Evolutionary conservation across 257 asterid genomes (phyloP), one percentile per base, ranked within the genome.

Genomic region (Scutellaria minor): DNA sequence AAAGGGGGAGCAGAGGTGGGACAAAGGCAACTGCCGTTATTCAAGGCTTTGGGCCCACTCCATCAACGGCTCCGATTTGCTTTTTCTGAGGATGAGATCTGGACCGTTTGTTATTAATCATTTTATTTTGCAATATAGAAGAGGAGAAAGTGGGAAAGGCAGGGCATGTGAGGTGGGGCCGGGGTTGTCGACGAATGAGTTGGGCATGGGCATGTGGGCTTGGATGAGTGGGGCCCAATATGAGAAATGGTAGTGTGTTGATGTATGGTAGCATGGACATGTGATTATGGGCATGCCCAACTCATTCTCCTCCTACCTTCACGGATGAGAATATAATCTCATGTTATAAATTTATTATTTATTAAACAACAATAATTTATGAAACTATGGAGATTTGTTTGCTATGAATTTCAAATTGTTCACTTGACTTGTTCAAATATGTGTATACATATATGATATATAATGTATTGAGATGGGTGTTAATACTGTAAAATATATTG

Each of bases 151-250:
- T 2, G 48, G 64, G 11, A 63, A 24, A 24, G 27, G 69, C 63
- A 70, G 35, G 7, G 70, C 90, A 85, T 83, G 90, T 85, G 90
- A 56, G 73, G 77, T 22, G 83, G 92, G 87, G 20, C 81, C 75
- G 10, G n/a, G 9, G 5, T 3, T 78, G 88, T 88, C 90, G 89
- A 85, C 14, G 1, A 72, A 59, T 58, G 67, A 66, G 69, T 53
- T 67, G 0, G 72, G 72, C 78, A 59, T 61, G 76, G 77, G 66
- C 84, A 85, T 78, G 80, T 64, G 87, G 63, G 68, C 27, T 57
- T 60, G 66, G 56, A 76, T 64, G 14, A 11, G 13, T 48, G 50
- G 84, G 85, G 77, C 81, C 84, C 67, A 39, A 0, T 0, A 0
- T 3, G 18, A n/a, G n/a, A n/a, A n/a, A n/a, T n/a, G n/a, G n/a